Base-by-base conservation (phyloP, 176 grass and related monocot species). In the Tillandsia leiboldiana region DNA sequence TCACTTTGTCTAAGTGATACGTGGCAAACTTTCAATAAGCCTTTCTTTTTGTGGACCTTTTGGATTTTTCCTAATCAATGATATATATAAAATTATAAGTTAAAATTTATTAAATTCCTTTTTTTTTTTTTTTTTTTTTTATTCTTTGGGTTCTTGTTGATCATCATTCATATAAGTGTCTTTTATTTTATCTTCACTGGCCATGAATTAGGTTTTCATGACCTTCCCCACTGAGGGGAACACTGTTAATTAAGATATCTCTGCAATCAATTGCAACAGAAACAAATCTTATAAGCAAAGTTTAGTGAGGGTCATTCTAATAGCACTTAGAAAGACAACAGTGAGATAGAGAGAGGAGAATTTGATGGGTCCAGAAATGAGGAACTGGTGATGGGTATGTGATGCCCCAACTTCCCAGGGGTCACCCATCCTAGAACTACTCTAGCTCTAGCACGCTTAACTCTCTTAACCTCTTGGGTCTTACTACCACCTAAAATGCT, bases 241-340 rank as follows among this genome's bases (percentile, higher is more conserved):
- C 5, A 6, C 6, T 42, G 33, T 42, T 42, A 42, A 6, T 73
- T 50, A 74, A 70, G 51, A 48, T 17, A 50, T 29, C 66, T 68
- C 10, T 66, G 28, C 73, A 71, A 71, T 82, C 72, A 74, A 82
- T 82, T 76, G 53, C 54, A 71, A 27, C 20, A 66, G 65, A 28
- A 11, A 62, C 54, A 70, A 54, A 28, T 75, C 65, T 84, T 74
- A 20, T 33, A 84, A 10, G 70, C 82, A 49, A 79, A 66, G 71
- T 64, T 75, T 53, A 65, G 65, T 64, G 56, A 65, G 64, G 65
- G 20, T 26, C 50, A 33, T 65, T 78, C 63, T 33, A 17, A 50
- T 59, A 42, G 68, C 24, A 24, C n/a, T 65, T 64, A 26, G 26
- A 73, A 48, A 42, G 26, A 49, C 42, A 17, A 53, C 14, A 23